phyloP scores from a whole-genome alignment of 2,329 filamentous ascomycete species.

The Penicillium sp. region DNA sequence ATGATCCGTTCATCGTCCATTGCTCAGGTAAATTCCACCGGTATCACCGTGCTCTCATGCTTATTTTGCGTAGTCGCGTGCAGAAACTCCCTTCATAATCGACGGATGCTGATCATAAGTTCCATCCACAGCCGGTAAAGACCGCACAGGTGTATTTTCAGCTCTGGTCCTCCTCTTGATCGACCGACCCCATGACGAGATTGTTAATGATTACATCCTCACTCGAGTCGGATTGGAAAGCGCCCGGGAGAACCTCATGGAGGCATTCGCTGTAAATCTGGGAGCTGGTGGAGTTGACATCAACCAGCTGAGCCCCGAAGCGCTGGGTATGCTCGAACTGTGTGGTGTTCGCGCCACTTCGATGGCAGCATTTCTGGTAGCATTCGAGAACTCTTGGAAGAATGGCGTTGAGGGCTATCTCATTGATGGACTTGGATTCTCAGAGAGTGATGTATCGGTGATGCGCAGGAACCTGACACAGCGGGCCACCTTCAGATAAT shows the following conservation, averaged over 20 bases:
- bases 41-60: neutral
- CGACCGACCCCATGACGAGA: constrained; percentile 54
- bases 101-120: neutral
- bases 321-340: constrained; percentile 22
- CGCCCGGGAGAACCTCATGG: constrained; percentile 19
- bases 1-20: constrained; percentile 61
- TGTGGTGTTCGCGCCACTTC: constrained; percentile 22
- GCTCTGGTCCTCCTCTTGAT: constrained; percentile 64
- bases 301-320: constrained; percentile 18
- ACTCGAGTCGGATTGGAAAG: constrained; percentile 25
- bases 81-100: neutral
- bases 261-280: constrained; percentile 15
- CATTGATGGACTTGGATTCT: constrained; percentile 21
- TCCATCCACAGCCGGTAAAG: constrained; percentile 65
- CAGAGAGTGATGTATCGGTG: constrained; percentile 12
- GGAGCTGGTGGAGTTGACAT: constrained; percentile 7
- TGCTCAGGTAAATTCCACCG: constrained; percentile 44
- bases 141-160: constrained; percentile 70
- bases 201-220: constrained; percentile 63
- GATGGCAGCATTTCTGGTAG: constrained; percentile 25
- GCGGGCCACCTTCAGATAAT: neutral
- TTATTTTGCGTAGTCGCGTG: neutral
- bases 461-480: constrained; percentile 21
- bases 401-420: constrained; percentile 23
- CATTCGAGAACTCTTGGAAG: constrained; percentile 18